Evolutionary conservation across 1,284 basidiomycete genomes (phyloP), one percentile per base, ranked within the genome.

Genomic region (Veloporphyrellus conicus): DNA sequence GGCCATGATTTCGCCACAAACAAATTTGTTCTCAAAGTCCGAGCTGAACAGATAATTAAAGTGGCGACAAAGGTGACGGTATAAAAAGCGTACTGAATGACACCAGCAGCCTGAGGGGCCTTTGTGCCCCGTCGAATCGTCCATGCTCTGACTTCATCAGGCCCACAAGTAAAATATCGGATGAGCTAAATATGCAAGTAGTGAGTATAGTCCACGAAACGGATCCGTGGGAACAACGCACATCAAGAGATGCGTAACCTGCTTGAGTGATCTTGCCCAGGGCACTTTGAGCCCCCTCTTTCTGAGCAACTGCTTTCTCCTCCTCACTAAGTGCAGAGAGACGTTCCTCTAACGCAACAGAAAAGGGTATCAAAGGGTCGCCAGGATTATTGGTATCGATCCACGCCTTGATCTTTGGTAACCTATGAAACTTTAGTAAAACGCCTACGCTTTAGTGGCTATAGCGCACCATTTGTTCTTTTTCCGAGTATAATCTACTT

Each of bases 1-100:
- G 4, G 84, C 65, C 91, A 98, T 97, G 66, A 99, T 97, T 71
- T 99, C 95, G 71, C 95, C 96, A 61, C 95, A 99, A n/a, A 99
- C 90, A 61, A 99, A 98, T 73, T 96, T 96, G 69, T 95, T 90
- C 74, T 98, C 90, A 65, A 95, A 95, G 71, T 95, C 93, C 37
- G 90, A 84, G 73, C 85, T 87, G 56, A 10, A 14, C 43, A 14
- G 19, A 31, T 33, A 25, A 35, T 47, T 50, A 35, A 41, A 57
- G 45, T 25, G 14, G 20, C 2, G 56, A 55, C 52, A 49, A 43
- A 57, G 45, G 53, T 10, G 38, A 29, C n/a, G 10, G 44, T 9
- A 4, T n/a, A 12, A 31, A 41, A 19, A 16, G 77, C 87, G 52
- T 63, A 92, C 87, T 99, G 95, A 64, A 99, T 99, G 61, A 99